Conservation (phyloP, 2,329 filamentous ascomycete species). For the Trichoderma aggressivum region DNA sequence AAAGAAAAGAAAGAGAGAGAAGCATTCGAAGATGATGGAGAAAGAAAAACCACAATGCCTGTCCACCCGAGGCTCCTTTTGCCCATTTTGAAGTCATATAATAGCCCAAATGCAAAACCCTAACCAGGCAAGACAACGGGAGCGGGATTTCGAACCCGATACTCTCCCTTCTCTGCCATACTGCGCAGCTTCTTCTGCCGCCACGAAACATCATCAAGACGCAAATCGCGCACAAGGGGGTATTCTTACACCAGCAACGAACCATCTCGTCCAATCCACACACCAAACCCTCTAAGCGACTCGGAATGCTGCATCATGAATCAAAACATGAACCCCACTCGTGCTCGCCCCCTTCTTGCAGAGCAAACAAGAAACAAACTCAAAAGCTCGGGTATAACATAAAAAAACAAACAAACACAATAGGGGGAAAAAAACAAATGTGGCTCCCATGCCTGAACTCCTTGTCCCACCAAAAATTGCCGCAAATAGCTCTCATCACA, state of each 20-base stretch:
- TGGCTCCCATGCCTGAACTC: constrained; percentile 21
- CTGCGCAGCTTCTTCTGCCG: constrained; percentile 1
- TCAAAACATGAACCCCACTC: constrained; percentile 15
- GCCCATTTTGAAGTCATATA: constrained; percentile 15
- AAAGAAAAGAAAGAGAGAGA: background rate
- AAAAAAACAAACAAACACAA: constrained; percentile 13
- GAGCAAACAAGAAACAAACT: constrained; percentile 16
- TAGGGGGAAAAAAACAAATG: background rate
- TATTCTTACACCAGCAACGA: constrained; percentile 14
- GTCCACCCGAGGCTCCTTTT: constrained; percentile 1
- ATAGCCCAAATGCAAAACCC: constrained; percentile 5
- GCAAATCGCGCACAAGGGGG: constrained; percentile 5
- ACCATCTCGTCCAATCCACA: constrained; percentile 11
- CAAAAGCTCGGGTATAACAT: constrained; percentile 21
- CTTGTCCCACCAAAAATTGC: constrained; percentile 13
- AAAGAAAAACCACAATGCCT: background rate
- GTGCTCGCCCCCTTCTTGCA: background rate
- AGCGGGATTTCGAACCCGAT: background rate
- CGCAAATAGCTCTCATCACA: constrained; percentile 1
- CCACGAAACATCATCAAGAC: constrained; percentile 16
- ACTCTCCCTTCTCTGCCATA: background rate
- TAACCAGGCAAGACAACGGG: background rate
- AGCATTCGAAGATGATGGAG: background rate
- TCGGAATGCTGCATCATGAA: constrained; percentile 19
- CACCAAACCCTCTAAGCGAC: constrained; percentile 8